A percentile compares a stretch with the other conserved stretches of the same genome.
These are phyloP conservation scores for Theobroma grandiflorum DNA, from an alignment of 441 rosid species.

Conservation along the genomic window DNA sequence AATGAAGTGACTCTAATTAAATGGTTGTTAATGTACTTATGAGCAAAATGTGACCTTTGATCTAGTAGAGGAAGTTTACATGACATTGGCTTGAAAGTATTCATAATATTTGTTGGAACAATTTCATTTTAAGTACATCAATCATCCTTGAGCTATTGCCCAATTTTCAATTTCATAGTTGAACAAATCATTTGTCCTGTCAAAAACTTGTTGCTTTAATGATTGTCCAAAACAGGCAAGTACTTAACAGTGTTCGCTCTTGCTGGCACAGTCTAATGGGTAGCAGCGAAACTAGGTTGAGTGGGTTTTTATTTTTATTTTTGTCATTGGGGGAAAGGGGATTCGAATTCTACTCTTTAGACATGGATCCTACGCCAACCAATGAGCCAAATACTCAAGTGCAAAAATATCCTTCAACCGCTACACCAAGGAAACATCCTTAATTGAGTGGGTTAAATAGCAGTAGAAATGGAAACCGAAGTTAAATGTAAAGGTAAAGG, in stretches of 20 bases:
- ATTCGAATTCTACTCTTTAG: no score
- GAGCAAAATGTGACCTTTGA: not conserved
- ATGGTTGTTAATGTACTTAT: not conserved
- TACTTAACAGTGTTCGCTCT: conserved; percentile 8
- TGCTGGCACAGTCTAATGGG: not conserved
- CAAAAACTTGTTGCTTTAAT: not conserved
- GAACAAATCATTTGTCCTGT: not conserved
- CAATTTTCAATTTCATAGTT: not conserved
- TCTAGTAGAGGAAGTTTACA: not conserved
- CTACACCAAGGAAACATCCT: no score
- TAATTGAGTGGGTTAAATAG: not conserved
- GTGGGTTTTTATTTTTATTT: not conserved
- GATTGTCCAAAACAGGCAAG: not conserved
- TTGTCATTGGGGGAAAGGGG: no score
- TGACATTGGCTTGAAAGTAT: not conserved
- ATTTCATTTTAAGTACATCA: not conserved
- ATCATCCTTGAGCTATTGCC: not conserved
- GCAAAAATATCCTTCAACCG: no score
- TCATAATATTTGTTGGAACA: not conserved
- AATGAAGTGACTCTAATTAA: not conserved
- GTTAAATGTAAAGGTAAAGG: not conserved
- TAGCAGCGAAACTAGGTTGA: conserved; percentile 12
- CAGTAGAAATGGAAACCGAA: not conserved
- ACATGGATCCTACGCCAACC: no score
- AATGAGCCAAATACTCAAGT: no score